Conservation (phyloP, 2,329 filamentous ascomycete species). For the Venturiaceae sp. region DNA sequence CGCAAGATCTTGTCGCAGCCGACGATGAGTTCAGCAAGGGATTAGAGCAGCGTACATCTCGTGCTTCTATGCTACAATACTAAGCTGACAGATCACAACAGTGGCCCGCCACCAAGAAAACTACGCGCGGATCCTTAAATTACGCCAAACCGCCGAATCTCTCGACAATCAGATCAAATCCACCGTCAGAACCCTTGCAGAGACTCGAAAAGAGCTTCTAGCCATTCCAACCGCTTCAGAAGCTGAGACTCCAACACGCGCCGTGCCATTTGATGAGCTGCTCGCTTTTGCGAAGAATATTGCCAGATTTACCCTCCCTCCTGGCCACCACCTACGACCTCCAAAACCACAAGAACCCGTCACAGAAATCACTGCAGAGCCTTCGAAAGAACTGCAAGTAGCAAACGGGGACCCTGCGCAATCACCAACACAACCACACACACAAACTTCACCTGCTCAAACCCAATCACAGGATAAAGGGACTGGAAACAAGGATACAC, state of each 20-base stretch:
- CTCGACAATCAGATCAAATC: constrained; percentile 66
- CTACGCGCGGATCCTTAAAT: constrained; percentile 54
- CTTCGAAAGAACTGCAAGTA: background rate
- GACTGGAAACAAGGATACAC: constrained; percentile 11
- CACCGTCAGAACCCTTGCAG: constrained; percentile 59
- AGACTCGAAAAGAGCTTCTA: constrained; percentile 63
- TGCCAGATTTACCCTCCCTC: constrained; percentile 68
- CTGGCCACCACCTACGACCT: background rate
- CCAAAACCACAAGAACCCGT: background rate
- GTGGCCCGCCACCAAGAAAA: constrained; percentile 70
- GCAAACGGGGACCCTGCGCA: background rate
- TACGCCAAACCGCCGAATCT: constrained; percentile 54
- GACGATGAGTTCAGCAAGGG: constrained; percentile 58
- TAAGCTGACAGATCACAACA: constrained; percentile 20
- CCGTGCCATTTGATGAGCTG: constrained; percentile 61
- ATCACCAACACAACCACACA: background rate
- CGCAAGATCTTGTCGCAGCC: constrained; percentile 59
- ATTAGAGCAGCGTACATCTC: constrained; percentile 51
- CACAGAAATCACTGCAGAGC: background rate
- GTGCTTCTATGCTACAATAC: background rate
- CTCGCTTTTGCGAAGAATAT: constrained; percentile 72
- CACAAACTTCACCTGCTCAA: background rate
- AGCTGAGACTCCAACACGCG: constrained; percentile 23
- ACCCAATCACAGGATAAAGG: background rate
- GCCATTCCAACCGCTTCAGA: constrained; percentile 39